These are phyloP conservation scores for Tetrahymena malaccensis DNA, from an alignment of 73 alveolate genomes.

Conservation along the genomic window DNA sequence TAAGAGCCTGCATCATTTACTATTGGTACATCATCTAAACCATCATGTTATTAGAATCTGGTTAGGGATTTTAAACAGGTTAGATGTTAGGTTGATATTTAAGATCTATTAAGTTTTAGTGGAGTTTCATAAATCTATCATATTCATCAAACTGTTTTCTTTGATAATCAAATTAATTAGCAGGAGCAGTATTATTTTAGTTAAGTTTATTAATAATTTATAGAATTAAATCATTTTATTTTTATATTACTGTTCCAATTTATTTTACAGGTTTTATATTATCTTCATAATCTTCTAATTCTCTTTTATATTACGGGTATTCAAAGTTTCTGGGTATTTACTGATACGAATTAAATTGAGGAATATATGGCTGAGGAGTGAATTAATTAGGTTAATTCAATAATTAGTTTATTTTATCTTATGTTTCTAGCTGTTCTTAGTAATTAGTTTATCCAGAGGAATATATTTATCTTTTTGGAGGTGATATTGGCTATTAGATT, in stretches of 20 bases:
- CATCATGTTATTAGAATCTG: not conserved
- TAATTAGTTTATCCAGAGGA: not conserved
- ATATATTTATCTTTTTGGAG: not conserved
- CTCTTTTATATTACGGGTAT: not conserved
- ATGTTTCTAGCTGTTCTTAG: not conserved
- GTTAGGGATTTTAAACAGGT: not conserved
- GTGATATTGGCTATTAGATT: not conserved
- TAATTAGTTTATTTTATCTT: not conserved
- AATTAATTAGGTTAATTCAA: not conserved
- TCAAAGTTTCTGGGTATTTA: not conserved
- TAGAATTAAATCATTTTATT: not conserved
- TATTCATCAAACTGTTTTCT: not conserved
- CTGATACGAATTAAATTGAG: not conserved
- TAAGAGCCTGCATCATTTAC: not conserved
- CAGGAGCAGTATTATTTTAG: not conserved
- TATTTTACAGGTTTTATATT: not conserved
- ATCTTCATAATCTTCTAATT: not conserved
- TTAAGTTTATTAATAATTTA: not conserved
- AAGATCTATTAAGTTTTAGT: not conserved
- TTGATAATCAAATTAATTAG: not conserved
- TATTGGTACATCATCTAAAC: not conserved
- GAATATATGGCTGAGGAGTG: not conserved
- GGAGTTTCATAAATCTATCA: not conserved
- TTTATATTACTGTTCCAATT: not conserved
- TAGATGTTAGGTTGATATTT: not conserved